phyloP scores from a whole-genome alignment of 75 land plant genomes.

The Sequoiadendron giganteum region DNA sequence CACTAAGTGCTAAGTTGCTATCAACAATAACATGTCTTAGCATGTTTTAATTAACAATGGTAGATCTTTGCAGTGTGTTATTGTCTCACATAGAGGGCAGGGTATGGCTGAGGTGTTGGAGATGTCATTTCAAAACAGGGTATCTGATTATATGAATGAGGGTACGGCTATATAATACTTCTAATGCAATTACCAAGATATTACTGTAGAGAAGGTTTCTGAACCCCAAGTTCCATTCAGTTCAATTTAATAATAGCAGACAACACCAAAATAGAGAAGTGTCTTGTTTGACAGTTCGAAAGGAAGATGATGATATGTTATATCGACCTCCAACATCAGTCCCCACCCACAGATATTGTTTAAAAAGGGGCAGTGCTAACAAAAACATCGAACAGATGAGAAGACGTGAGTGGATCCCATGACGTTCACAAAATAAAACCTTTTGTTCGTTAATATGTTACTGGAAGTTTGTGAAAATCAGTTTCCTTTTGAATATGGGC shows the following conservation, averaged over 20 bases:
- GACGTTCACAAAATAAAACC: neutral
- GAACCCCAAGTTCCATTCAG: no score
- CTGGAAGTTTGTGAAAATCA: neutral
- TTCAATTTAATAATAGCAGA: neutral
- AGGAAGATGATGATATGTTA: neutral
- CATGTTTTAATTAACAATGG: neutral
- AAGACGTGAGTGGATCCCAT: neutral
- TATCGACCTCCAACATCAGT: neutral
- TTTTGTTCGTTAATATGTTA: neutral
- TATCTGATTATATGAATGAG: neutral
- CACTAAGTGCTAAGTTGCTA: no score
- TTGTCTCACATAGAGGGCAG: no score
- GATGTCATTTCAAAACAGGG: no score
- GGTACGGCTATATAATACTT: neutral
- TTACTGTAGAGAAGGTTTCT: no score
- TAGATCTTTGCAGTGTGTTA: neutral
- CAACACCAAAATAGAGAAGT: neutral
- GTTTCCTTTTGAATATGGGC: neutral
- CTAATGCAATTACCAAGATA: no score
- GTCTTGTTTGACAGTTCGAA: neutral
- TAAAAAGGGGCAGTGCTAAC: neutral
- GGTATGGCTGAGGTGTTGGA: neutral
- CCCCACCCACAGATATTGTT: neutral
- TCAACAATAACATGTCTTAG: no score
- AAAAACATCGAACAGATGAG: neutral